These are phyloP conservation scores for Aureobasidium sp. DNA, from an alignment of 2,329 filamentous ascomycete genomes.

Conservation along the genomic window DNA sequence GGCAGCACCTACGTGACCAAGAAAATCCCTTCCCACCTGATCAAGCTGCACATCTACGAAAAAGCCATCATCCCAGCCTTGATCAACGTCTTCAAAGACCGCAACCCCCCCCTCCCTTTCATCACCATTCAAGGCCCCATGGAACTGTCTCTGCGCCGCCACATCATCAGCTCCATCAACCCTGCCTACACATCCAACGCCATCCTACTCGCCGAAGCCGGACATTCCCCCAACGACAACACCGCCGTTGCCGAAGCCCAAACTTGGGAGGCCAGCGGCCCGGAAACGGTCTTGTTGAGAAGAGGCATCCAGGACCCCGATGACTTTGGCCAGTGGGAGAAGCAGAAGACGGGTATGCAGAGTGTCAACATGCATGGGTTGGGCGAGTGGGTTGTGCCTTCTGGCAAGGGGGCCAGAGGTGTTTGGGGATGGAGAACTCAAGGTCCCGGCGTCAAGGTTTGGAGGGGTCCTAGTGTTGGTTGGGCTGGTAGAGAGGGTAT, in stretches of 20 bases:
- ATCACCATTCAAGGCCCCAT: conserved; percentile 11
- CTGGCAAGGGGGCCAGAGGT: not conserved
- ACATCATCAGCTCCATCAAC: conserved; percentile 4
- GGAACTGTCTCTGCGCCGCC: not conserved
- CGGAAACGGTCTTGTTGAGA: not conserved
- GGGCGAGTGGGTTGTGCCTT: conserved; percentile 1
- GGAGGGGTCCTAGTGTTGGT: not conserved
- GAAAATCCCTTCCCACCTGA: not conserved
- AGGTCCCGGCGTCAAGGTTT: not conserved
- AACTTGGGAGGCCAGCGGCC: not conserved
- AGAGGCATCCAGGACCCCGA: not conserved
- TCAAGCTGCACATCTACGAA: not conserved
- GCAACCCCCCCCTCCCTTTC: not conserved
- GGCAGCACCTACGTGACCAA: not conserved
- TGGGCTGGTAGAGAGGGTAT: not conserved
- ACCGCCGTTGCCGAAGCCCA: not conserved
- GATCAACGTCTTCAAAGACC: not conserved
- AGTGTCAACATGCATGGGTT: not conserved
- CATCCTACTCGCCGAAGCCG: not conserved
- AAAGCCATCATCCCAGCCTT: not conserved
- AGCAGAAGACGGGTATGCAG: not conserved
- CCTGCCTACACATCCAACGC: not conserved
- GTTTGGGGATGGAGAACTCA: not conserved
- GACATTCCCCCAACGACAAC: not conserved
- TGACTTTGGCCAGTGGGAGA: not conserved